A percentile compares a stretch with the other conserved stretches of the same genome.
phyloP scores from a whole-genome alignment of 306 rosid species.

The Astragalus membranaceus region DNA sequence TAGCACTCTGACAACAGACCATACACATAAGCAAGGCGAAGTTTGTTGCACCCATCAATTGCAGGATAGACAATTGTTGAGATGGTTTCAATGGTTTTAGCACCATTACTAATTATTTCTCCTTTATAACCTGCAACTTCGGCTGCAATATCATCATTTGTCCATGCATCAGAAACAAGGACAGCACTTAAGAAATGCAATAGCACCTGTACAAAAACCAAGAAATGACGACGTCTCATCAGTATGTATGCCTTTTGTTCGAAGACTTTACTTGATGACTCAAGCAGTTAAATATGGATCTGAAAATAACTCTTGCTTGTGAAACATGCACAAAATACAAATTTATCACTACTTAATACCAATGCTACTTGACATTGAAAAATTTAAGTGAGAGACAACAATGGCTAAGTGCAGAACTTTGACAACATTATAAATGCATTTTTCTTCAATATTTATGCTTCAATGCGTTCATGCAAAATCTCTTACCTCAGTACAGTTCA shows the following conservation, averaged over 20 bases:
- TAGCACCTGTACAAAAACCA: conserved; percentile 65
- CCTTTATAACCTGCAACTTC: conserved; percentile 65
- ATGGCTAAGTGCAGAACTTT: background rate
- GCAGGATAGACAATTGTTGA: conserved; percentile 73
- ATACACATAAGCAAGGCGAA: conserved; percentile 73
- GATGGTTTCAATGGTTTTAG: conserved; percentile 58
- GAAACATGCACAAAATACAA: conserved; percentile 10
- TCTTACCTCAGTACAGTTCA: conserved; percentile 70
- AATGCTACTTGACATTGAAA: conserved; percentile 13
- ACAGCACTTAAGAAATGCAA: conserved; percentile 56
- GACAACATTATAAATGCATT: background rate
- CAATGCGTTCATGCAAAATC: conserved; percentile 13
- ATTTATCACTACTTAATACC: background rate
- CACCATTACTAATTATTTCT: conserved; percentile 48
- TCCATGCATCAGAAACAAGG: conserved; percentile 87
- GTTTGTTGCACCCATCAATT: conserved; percentile 73
- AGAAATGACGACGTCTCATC: conserved; percentile 5
- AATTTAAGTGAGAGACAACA: background rate
- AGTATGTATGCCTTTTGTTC: background rate
- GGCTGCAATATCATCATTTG: conserved; percentile 64
- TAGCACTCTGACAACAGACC: conserved; percentile 78
- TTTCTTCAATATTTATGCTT: conserved; percentile 6
- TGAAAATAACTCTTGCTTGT: background rate
- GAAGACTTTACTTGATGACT: conserved; percentile 6
- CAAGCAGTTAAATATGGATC: background rate